Evolutionary conservation across 2,329 filamentous ascomycete species (phyloP), one percentile per base, ranked within the genome.

Genomic region (Curvularia sp.): DNA sequence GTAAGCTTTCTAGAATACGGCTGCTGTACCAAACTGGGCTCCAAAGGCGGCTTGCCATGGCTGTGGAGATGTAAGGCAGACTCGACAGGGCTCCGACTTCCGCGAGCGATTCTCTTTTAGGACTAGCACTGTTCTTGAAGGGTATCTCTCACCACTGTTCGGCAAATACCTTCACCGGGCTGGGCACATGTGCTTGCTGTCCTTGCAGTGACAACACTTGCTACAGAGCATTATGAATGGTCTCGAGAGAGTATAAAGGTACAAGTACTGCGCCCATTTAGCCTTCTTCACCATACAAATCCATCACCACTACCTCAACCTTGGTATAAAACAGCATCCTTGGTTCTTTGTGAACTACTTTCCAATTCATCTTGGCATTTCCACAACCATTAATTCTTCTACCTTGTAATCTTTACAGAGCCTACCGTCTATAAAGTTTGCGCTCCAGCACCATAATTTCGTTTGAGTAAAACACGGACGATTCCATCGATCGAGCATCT

Each of bases 141-240:
- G 12, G 3, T 6, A 34, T 12, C 5, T 19, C 15, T 36, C 2
- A 5, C 38, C 23, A 23, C 41, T 21, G 10, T 19, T 27, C 19
- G 30, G 10, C 51, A 9, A 54, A 55, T n/a, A 34, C 1, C 23
- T 25, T 58, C 55, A 58, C 46, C 51, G 55, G 39, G 19, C 41
- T n/a, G 6, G 12, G 18, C 13, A 23, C 32, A 30, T 51, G 47
- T 38, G 10, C 10, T 39, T 54, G 43, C 55, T 36, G 55, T 46
- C 15, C 5, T 10, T 32, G 43, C 42, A 36, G 43, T 23, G 15
- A 36, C 30, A 21, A 30, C 8, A 7, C 9, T 21, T 12, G 3
- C 18, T 36, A 9, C 5, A 32, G 23, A 15, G 15, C 15, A 8
- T 9, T 19, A 12, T 30, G n/a, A 10, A 15, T 7, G n/a, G 15